These are phyloP conservation scores for Prunus persica DNA, from an alignment of 306 rosid species.

Conservation along the genomic window Prunus_persica_NCBIv2 NC_034016.1:12725501-12726000, in stretches of 20 bases:
- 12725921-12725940: constrained; percentile 55
- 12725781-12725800: not conserved
- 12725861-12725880: constrained; percentile 65
- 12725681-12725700: not conserved
- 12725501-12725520: too few relatives aligned
- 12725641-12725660: not conserved
- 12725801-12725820: not conserved
- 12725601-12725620: too few relatives aligned
- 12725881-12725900: constrained; percentile 57
- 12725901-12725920: constrained; percentile 55
- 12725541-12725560: too few relatives aligned
- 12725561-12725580: too few relatives aligned
- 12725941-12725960: constrained; percentile 45
- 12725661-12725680: not conserved
- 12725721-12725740: not conserved
- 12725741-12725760: not conserved
- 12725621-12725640: not conserved
- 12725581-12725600: too few relatives aligned
- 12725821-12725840: constrained; percentile 40
- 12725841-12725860: constrained; percentile 55
- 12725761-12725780: not conserved
- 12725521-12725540: too few relatives aligned
- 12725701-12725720: not conserved
- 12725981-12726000: constrained; percentile 48
- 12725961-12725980: constrained; percentile 30